Percentiles rank a stretch among this genome's conserved stretches.
Evolutionary conservation across 306 rosid species (phyloP).

Genomic region (Rosa lucieae): DNA sequence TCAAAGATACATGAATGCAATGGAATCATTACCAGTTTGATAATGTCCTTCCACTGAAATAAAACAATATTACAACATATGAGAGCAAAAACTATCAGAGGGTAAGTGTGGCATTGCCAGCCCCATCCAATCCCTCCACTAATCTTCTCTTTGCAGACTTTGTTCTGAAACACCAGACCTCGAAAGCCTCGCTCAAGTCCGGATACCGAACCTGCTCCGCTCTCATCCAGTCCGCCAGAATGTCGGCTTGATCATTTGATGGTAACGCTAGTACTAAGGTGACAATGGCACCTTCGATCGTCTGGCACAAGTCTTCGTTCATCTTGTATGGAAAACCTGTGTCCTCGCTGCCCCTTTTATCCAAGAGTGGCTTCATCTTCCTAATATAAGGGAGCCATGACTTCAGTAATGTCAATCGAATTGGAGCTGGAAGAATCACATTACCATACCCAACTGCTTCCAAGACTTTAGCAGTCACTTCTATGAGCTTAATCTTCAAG

Average conservation of each 20-base stretch:
- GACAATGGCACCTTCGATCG: constrained; percentile 79
- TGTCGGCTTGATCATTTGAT: constrained; percentile 89
- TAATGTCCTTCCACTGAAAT: not conserved
- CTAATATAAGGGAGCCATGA: constrained; percentile 84
- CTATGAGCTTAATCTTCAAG: constrained; percentile 72
- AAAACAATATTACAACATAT: constrained; percentile 2
- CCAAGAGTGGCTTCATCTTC: constrained; percentile 79
- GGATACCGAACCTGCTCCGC: constrained; percentile 63
- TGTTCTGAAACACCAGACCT: constrained; percentile 92
- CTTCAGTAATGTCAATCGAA: constrained; percentile 61
- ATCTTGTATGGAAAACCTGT: constrained; percentile 56
- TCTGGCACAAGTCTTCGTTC: constrained; percentile 78
- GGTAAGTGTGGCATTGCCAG: constrained; percentile 37
- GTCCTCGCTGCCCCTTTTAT: constrained; percentile 54
- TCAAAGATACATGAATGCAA: not conserved
- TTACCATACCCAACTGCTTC: constrained; percentile 93
- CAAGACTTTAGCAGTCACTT: constrained; percentile 77
- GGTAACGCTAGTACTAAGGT: constrained; percentile 76
- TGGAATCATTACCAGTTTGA: not conserved
- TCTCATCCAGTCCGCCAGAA: constrained; percentile 82
- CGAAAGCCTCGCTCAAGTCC: constrained; percentile 84
- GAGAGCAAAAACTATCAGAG: constrained; percentile 22
- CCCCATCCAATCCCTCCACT: constrained; percentile 53
- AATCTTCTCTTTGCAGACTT: constrained; percentile 90
- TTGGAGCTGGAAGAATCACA: constrained; percentile 70